Conservation (phyloP, 2,329 filamentous ascomycete species). For the Trichoderma sp. region DNA sequence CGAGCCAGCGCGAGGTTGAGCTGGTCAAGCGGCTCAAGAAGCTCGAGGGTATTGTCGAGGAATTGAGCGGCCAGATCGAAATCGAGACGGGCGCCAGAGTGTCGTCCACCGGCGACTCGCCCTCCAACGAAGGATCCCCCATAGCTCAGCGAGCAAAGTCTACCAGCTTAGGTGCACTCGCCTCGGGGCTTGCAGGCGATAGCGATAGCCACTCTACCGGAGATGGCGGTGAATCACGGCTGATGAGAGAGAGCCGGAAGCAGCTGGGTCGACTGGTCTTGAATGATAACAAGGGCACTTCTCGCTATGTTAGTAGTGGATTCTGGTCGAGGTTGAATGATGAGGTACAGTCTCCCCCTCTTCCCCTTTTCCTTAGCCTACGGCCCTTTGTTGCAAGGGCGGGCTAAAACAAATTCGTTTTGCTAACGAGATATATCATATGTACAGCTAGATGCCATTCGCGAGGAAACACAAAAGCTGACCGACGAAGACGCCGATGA, state of each 20-base stretch:
- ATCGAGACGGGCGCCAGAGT: constrained; percentile 42
- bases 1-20: constrained; percentile 63
- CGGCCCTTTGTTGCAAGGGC: background rate
- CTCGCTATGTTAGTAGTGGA: constrained; percentile 71
- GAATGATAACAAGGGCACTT: constrained; percentile 64
- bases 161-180: constrained; percentile 17
- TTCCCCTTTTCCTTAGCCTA: background rate
- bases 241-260: constrained; percentile 33
- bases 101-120: constrained; percentile 33
- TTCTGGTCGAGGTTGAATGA: constrained; percentile 76
- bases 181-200: constrained; percentile 22
- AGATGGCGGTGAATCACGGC: constrained; percentile 36
- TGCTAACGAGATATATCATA: background rate
- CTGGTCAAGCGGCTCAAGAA: constrained; percentile 69
- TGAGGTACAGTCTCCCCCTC: constrained; percentile 50
- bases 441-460: constrained; percentile 40
- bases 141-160: constrained; percentile 17
- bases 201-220: constrained; percentile 28
- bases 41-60: constrained; percentile 72
- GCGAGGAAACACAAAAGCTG: constrained; percentile 48
- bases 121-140: constrained; percentile 20
- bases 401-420: background rate
- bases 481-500: constrained; percentile 46
- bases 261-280: constrained; percentile 68
- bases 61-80: constrained; percentile 63